Evolutionary conservation across 2,329 filamentous ascomycete genomes (phyloP), one percentile per base, ranked within the genome.

Genomic region (Erysiphe neolycopersici): DNA sequence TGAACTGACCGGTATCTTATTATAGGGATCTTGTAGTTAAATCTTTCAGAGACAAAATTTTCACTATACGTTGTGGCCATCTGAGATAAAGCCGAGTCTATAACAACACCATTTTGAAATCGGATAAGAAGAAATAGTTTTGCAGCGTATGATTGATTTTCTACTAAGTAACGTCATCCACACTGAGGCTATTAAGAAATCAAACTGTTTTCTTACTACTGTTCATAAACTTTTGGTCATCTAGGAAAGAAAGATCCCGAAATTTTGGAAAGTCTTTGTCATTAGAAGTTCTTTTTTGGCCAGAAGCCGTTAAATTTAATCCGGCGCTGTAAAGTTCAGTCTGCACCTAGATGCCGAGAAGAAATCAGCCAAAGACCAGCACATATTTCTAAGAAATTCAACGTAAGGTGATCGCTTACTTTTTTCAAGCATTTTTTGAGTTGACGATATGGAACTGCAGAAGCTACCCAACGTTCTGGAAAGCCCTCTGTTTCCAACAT

Each of bases 351-450:
- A 38, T 22, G 17, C 37, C 12, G 11, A 17, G 18, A 17, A 10
- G 33, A 36, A 4, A 10, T 36, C 14, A 36, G 33, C 14, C 14
- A 17, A n/a, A 18, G 2, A 6, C 12, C 9, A 4, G 22, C 13
- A 16, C 22, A 8, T 10, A 26, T 16, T 5, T 5, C 19, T n/a
- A 30, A 13, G 16, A 6, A 16, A 33, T 10, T n/a, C 12, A 31
- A 5, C 30, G 8, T 30, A 5, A 22, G 22, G n/a, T 10, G 19
- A 12, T 71, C 42, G 19, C 41, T 22, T 14, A 91, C 76, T 55
- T 76, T 76, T 56, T 85, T 87, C 56, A 92, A 76, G 60, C 79
- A 81, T 62, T 91, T 92, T 61, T 92, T 92, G 45, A 92, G 69
- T 58, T 83, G 72, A 38, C 76, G 70, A 58, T 92, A 92, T 2